Base-by-base conservation (phyloP, 1,284 basidiomycete genomes). In the Sporisorium scitamineum region DNA sequence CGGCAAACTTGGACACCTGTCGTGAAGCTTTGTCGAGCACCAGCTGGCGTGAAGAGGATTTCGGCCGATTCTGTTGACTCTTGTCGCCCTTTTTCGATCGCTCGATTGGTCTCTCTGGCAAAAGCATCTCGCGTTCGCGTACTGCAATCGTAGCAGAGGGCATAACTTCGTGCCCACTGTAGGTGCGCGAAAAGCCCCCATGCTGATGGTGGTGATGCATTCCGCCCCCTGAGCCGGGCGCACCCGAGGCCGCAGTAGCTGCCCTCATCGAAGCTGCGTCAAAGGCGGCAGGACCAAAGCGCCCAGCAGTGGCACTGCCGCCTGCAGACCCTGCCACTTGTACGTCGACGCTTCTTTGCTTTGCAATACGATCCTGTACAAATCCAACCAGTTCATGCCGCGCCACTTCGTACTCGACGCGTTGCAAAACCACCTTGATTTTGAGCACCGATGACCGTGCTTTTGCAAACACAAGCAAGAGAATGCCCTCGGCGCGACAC, bases 401-500 rank as follows among this genome's bases (percentile, higher is more conserved):
- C 27, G 72, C 37, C 34, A 84, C 80, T 57, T 84, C 83, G 51
- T 76, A 80, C 54, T 84, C 83, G 4, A 65, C 71, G 5, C 79
- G 61, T 44, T 79, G 72, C 29, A 81, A 60, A 20, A 83, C 76
- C 27, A 77, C 70, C 39, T 80, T 79, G 42, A 85, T 78, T 53
- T 85, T 84, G 50, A 84, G 75, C 42, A 77, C 68, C 5, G 69
- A 67, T 13, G 72, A 73, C 27, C 80, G 71, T 2, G 81, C 65
- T 22, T 81, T 79, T 5, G 72, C 78, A 11, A 80, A 78, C 7
- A 85, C 79, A 5, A 85, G 70, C 57, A 84, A 69, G 22, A 80
- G 50, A 32, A 85, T 84, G 14, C 84, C 84, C 51, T 85, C 83
- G 2, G 80, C 76, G n/a, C 80, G 73, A 62, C 84, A 84, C 9